A percentile compares a stretch with the other conserved stretches of the same genome.
Evolutionary conservation across 305 asterid genomes (phyloP).

Genomic region (Fraxinus greggii): DNA sequence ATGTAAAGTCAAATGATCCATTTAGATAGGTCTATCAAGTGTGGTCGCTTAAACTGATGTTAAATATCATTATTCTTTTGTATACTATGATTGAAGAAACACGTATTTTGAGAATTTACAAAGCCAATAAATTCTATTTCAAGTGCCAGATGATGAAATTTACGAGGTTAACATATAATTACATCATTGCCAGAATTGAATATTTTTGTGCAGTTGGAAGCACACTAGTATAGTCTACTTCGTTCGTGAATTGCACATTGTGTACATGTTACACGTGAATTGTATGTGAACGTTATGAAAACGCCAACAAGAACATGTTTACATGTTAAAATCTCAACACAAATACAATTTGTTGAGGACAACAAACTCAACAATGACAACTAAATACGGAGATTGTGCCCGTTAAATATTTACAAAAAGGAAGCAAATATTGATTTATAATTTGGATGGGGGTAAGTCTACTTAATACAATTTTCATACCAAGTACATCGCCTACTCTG

Average conservation of each 20-base stretch:
- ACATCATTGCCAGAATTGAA: neutral
- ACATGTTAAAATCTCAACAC: neutral
- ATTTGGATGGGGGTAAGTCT: too few species aligned
- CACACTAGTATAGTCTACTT: neutral
- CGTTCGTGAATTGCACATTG: neutral
- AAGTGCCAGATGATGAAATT: too few species aligned
- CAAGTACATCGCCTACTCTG: constrained; percentile 28
- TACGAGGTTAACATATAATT: too few species aligned
- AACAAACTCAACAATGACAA: neutral
- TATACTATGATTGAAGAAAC: too few species aligned
- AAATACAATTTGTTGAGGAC: neutral
- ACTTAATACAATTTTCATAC: constrained; percentile 8
- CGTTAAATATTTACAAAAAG: too few species aligned
- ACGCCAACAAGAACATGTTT: neutral
- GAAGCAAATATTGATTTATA: neutral
- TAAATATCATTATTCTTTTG: too few species aligned
- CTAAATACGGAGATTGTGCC: neutral
- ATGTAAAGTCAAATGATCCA: too few species aligned
- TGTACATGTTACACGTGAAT: neutral
- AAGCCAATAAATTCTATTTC: too few species aligned
- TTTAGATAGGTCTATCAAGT: too few species aligned
- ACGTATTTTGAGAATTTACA: neutral
- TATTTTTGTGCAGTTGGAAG: neutral
- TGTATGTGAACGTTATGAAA: neutral
- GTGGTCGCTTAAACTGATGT: too few species aligned